Evolutionary conservation across 1,284 basidiomycete genomes (phyloP), one percentile per base, ranked within the genome.

Genomic region (Trametes sp.): DNA sequence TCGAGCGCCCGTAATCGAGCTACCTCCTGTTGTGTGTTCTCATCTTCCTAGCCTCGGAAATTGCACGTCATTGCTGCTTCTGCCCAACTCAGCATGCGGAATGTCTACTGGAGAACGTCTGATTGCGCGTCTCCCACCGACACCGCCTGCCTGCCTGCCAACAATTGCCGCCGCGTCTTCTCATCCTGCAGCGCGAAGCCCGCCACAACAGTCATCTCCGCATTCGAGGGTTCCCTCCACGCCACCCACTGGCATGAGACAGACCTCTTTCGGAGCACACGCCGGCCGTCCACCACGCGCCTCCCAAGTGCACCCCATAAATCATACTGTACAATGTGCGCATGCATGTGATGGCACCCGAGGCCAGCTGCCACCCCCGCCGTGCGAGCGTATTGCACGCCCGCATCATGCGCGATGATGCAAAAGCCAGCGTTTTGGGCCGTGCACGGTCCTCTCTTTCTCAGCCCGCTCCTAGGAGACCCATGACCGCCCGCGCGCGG

Each of bases 401-500:
- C 26, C 13, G 23, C 45, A 24, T 46, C 45, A n/a, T n/a, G n/a
- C n/a, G n/a, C n/a, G n/a, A n/a, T n/a, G n/a, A n/a, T n/a, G n/a
- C n/a, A n/a, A n/a, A n/a, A n/a, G n/a, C n/a, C n/a, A n/a, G n/a
- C n/a, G n/a, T n/a, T n/a, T n/a, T n/a, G n/a, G n/a, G n/a, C n/a
- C 23, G 10, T 11, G 45, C 9, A 24, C 26, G 24, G 45, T 9
- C 26, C 13, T 6, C 14, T n/a, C 45, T 10, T 21, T 8, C 19
- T 21, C 19, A 21, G n/a, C 41, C 38, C 38, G 14, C 38, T 46
- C 45, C 45, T 11, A 5, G 4, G 26, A 13, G 33, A 57, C 60
- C 55, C 55, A 57, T 57, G 59, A 62, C 60, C 45, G 51, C 42
- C 26, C 48, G 28, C 48, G 26, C 19, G 14, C n/a, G 14, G n/a